Conservation (phyloP, 192 early-diverging fungal species). For the Funneliformis geosporum region DNA sequence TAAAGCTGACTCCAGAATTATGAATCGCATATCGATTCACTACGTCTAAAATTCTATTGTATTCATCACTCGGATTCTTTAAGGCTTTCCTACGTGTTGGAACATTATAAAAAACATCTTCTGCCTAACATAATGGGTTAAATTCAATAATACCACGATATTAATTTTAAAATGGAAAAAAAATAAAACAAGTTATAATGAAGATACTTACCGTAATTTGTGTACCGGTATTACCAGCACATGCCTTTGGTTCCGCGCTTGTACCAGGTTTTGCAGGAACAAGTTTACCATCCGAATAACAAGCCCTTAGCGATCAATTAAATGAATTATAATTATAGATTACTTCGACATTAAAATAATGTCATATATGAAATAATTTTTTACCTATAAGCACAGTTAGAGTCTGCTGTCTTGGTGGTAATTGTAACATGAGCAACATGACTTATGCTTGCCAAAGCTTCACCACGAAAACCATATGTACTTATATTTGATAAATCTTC, state of each 20-base stretch:
- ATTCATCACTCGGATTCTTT: constrained; percentile 85
- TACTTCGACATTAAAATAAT: no score
- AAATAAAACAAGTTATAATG: background rate
- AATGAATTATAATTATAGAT: no score
- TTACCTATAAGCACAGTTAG: constrained; percentile 72
- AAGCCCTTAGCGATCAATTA: constrained; percentile 50
- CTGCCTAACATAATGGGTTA: constrained; percentile 64
- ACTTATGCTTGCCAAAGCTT: constrained; percentile 95
- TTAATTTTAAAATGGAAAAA: no score
- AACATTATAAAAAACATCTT: constrained; percentile 96
- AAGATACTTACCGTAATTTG: constrained; percentile 71
- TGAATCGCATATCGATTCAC: constrained; percentile 93
- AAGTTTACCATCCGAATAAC: constrained; percentile 86
- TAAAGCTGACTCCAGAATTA: constrained; percentile 79
- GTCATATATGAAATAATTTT: background rate
- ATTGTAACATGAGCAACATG: constrained; percentile 93
- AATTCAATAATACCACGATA: no score
- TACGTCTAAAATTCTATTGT: constrained; percentile 87
- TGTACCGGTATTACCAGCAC: constrained; percentile 95
- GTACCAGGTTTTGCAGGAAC: constrained; percentile 73
- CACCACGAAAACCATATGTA: constrained; percentile 97
- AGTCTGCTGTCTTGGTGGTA: constrained; percentile 74
- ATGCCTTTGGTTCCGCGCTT: constrained; percentile 81
- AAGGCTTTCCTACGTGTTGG: constrained; percentile 83
- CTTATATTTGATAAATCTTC: constrained; percentile 83